Evolutionary conservation across 352 stramenopile species (phyloP).

Genomic region (Peronospora tabacina): DNA sequence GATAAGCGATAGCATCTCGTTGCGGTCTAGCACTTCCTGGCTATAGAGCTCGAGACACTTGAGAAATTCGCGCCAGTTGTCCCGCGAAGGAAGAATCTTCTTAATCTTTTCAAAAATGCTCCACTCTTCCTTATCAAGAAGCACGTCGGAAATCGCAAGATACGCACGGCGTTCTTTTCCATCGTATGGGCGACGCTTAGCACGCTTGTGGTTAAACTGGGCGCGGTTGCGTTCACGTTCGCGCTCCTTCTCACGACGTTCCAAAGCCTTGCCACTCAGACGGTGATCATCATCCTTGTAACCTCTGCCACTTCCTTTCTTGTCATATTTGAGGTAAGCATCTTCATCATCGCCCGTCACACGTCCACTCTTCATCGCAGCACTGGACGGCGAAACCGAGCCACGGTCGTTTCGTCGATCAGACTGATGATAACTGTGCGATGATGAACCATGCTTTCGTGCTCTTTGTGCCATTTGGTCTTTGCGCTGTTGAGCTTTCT

Average conservation of each 20-base stretch:
- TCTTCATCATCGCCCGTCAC: slow-evolving; percentile 39
- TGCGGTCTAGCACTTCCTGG: slow-evolving; percentile 92
- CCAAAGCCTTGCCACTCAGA: slow-evolving; percentile 45
- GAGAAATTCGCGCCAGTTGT: slow-evolving; percentile 96
- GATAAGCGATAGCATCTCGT: slow-evolving; percentile 85
- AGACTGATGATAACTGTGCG: slow-evolving; percentile 31
- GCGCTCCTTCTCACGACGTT: slow-evolving; percentile 70
- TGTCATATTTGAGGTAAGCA: slow-evolving; percentile 34
- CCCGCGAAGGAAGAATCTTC: slow-evolving; percentile 84
- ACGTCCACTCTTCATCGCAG: slow-evolving; percentile 41
- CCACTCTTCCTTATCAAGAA: slow-evolving; percentile 84
- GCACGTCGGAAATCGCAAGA: slow-evolving; percentile 61
- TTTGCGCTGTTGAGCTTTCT: slow-evolving; percentile 90
- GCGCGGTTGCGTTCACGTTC: slow-evolving; percentile 71
- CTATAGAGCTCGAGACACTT: slow-evolving; percentile 98
- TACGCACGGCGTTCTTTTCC: slow-evolving; percentile 67
- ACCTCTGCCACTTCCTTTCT: slow-evolving; percentile 34
- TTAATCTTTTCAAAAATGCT: slow-evolving; percentile 94
- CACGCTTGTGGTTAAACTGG: slow-evolving; percentile 63
- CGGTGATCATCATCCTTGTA: slow-evolving; percentile 55
- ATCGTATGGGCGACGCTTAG: slow-evolving; percentile 61
- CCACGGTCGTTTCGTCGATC: slow-evolving; percentile 40
- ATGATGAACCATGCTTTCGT: slow-evolving; percentile 33
- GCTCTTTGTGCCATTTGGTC: slow-evolving; percentile 50
- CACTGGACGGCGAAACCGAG: slow-evolving; percentile 48